A percentile compares a stretch with the other conserved stretches of the same genome.
phyloP scores from a whole-genome alignment of 176 grass and related monocot species.

The Tillandsia leiboldiana region DNA sequence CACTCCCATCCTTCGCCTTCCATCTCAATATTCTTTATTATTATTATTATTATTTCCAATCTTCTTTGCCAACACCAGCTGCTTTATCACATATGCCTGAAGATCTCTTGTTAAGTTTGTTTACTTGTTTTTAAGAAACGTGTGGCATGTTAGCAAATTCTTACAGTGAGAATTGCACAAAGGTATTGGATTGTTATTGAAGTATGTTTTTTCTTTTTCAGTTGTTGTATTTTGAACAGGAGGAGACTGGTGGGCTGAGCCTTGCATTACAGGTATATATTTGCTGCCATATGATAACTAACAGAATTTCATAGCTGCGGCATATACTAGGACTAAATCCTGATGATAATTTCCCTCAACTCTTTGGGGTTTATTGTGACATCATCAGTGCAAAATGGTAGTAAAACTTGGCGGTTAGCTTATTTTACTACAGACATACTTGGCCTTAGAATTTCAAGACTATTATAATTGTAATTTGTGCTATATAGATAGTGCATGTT shows the following conservation, averaged over 20 bases:
- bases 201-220: constrained; percentile 25
- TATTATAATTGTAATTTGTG: no score
- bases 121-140: not conserved
- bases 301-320: not conserved
- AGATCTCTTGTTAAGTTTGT: not conserved
- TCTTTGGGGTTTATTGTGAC: not conserved
- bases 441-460: no score
- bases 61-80: not conserved
- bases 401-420: no score
- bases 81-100: not conserved
- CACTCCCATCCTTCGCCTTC: no score
- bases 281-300: constrained; percentile 4
- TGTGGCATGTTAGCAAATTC: not conserved
- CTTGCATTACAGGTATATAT: constrained; percentile 76
- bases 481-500: not conserved
- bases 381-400: no score
- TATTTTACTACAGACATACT: no score
- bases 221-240: constrained; percentile 96
- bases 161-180: not conserved
- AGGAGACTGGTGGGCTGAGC: constrained; percentile 90
- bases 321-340: not conserved
- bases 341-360: not conserved
- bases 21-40: not conserved
- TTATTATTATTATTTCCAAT: not conserved
- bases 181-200: not conserved